phyloP scores from a whole-genome alignment of 2,329 filamentous ascomycete genomes.

The Chrysosporium queenslandicum region DNA sequence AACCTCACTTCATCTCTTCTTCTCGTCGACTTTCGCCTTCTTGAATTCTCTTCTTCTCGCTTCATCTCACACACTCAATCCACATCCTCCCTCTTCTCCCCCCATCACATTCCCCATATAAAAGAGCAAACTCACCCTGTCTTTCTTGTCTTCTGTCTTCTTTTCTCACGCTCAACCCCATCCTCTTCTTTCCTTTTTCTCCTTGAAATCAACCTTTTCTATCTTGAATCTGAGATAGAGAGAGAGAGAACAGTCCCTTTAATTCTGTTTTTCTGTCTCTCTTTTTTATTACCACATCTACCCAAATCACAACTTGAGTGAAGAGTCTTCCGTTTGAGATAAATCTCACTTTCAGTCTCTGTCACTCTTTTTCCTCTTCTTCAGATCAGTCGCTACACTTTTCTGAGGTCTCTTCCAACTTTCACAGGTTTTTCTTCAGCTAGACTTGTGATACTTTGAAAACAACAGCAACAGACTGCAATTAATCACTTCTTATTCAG shows the following conservation, averaged over 20 bases:
- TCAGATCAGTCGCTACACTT: background rate
- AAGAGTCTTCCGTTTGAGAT: background rate
- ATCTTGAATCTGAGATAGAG: slow-evolving; percentile 7
- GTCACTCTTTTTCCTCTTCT: slow-evolving; percentile 3
- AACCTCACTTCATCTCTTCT: background rate
- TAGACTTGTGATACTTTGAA: too few relatives aligned
- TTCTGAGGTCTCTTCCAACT: background rate
- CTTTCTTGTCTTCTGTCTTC: slow-evolving; percentile 5
- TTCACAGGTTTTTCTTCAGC: too few relatives aligned
- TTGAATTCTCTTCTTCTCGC: slow-evolving; percentile 1
- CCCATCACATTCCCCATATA: background rate
- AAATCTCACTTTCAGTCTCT: background rate
- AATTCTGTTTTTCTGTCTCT: slow-evolving; percentile 3
- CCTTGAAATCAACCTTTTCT: background rate
- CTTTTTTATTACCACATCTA: slow-evolving; percentile 6
- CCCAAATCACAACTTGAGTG: slow-evolving; percentile 11
- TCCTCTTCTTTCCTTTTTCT: slow-evolving; percentile 6
- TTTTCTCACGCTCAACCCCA: too few relatives aligned
- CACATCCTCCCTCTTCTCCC: background rate
- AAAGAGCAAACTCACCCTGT: slow-evolving; percentile 3
- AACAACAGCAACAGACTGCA: background rate
- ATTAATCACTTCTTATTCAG: background rate
- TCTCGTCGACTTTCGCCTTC: slow-evolving; percentile 4
- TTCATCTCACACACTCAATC: slow-evolving; percentile 3
- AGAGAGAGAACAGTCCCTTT: slow-evolving; percentile 1